A percentile compares a stretch with the other conserved stretches of the same genome.
Conservation (phyloP, 441 rosid genomes). For the Pelargonium myrrhifolium region DNA sequence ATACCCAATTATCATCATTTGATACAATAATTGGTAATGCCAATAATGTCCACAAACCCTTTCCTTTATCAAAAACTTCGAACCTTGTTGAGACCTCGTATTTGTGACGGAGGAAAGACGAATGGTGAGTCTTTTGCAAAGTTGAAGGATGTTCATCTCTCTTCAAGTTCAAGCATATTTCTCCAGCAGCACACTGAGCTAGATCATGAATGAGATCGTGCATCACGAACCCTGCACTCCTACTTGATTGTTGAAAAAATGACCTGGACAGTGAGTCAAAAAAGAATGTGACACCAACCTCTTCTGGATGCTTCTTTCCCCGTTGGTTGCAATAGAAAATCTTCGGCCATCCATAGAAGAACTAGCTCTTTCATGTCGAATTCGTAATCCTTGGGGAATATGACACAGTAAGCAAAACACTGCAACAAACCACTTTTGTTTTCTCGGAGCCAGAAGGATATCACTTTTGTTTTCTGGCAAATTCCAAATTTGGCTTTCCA, state of each 20-base stretch:
- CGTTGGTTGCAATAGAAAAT: neutral
- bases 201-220: constrained; percentile 16
- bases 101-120: no score
- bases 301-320: neutral
- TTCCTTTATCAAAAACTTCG: no score
- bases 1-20: no score
- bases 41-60: no score
- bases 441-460: neutral
- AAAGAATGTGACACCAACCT: neutral
- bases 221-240: neutral
- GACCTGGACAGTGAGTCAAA: neutral
- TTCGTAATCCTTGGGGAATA: neutral
- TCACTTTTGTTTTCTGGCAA: neutral
- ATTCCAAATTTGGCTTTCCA: constrained; percentile 5
- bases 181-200: neutral
- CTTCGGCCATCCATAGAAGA: constrained; percentile 11
- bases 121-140: neutral
- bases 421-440: no score
- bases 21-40: no score
- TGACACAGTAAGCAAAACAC: constrained; percentile 10
- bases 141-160: neutral
- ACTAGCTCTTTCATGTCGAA: neutral
- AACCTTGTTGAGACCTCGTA: no score
- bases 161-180: neutral
- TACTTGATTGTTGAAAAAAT: constrained; percentile 10